phyloP scores from a whole-genome alignment of 2,329 filamentous ascomycete species.

The Sporothrix euskadiensis region DNA sequence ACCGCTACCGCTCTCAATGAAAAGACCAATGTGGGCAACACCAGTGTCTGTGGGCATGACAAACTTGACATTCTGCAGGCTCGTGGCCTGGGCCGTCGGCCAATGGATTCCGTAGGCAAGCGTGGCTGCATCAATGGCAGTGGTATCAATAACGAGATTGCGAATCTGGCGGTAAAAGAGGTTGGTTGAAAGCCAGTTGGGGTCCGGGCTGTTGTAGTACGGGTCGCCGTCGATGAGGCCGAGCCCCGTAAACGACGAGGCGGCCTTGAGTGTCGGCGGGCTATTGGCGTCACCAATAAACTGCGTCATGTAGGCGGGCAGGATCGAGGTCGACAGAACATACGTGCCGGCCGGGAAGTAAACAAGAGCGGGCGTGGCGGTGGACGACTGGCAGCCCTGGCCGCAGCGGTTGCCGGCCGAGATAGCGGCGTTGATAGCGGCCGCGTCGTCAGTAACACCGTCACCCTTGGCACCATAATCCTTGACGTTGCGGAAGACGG shows the following conservation, averaged over 20 bases:
- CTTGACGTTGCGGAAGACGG: constrained; percentile 52
- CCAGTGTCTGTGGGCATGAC: constrained; percentile 50
- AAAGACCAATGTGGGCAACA: constrained; percentile 59
- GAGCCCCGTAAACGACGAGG: constrained; percentile 12
- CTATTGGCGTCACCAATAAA: constrained; percentile 31
- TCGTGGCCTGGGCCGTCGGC: constrained; percentile 67
- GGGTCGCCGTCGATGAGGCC: constrained; percentile 41
- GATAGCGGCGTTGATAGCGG: constrained; percentile 67
- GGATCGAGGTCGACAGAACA: constrained; percentile 28
- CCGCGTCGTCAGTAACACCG: constrained; percentile 72
- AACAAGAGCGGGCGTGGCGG: constrained; percentile 31
- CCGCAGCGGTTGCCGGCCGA: constrained; percentile 39
- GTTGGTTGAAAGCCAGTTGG: constrained; percentile 51
- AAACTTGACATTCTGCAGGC: constrained; percentile 60
- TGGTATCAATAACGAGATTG: constrained; percentile 59
- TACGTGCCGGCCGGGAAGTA: constrained; percentile 35
- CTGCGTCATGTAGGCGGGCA: constrained; percentile 32
- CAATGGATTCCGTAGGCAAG: constrained; percentile 63
- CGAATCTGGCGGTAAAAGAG: constrained; percentile 56
- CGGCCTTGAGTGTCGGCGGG: constrained; percentile 30
- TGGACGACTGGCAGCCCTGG: constrained; percentile 28
- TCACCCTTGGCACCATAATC: constrained; percentile 48
- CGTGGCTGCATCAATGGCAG: constrained; percentile 50
- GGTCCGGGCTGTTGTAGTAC: constrained; percentile 20
- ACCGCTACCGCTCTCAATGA: constrained; percentile 38